Conservation (phyloP, 1,284 basidiomycete species). For the Leucoagaricus sp. region DNA sequence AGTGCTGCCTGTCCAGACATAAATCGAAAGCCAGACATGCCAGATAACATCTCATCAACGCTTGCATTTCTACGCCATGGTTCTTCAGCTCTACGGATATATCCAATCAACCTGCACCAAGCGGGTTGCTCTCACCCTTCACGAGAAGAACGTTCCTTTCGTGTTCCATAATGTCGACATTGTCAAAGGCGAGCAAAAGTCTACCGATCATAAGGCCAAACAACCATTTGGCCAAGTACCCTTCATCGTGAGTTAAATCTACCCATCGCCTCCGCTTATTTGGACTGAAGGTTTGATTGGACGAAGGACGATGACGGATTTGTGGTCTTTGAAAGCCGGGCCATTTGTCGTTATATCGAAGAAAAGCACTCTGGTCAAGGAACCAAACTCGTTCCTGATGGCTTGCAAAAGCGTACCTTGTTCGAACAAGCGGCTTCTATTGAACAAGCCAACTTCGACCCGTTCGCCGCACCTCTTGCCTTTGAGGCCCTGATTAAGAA, state of each 20-base stretch:
- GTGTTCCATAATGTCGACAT: constrained; percentile 46
- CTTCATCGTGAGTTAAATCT: constrained; percentile 54
- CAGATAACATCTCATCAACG: no score
- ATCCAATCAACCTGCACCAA: constrained; percentile 39
- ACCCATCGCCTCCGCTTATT: no score
- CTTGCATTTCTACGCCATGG: no score
- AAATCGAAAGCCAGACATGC: no score
- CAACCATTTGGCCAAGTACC: constrained; percentile 73
- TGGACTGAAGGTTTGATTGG: no score
- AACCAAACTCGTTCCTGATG: constrained; percentile 30
- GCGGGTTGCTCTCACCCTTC: constrained; percentile 43
- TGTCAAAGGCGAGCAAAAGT: constrained; percentile 46
- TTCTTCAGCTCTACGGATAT: constrained; percentile 48
- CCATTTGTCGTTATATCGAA: constrained; percentile 46
- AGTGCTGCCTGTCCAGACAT: no score
- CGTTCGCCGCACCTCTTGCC: constrained; percentile 36
- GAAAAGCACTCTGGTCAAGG: constrained; percentile 40
- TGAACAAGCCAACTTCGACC: constrained; percentile 55
- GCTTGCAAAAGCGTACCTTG: constrained; percentile 37
- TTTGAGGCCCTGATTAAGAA: constrained; percentile 34
- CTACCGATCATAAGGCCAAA: constrained; percentile 36
- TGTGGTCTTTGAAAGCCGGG: constrained; percentile 47
- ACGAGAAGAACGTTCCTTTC: constrained; percentile 52
- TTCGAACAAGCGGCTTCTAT: constrained; percentile 60
- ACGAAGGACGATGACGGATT: constrained; percentile 21